Evolutionary conservation across 2,329 filamentous ascomycete genomes (phyloP), one percentile per base, ranked within the genome.

Genomic region (Clonostachys rosea): DNA sequence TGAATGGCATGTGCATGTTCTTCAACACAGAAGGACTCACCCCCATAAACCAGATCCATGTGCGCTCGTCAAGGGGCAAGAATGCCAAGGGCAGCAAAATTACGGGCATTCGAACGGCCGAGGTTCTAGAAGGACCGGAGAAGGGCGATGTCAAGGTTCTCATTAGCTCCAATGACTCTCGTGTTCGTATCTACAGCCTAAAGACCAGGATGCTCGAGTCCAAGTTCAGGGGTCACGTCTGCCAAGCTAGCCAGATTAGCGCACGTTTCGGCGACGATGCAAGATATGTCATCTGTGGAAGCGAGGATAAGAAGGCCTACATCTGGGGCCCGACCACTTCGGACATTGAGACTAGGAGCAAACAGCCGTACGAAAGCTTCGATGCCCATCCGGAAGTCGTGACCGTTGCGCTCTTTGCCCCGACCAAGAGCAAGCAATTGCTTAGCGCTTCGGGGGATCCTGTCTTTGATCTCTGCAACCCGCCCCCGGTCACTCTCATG

Each of bases 11-110:
- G 16, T 95, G 91, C 61, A 79, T 89, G 54, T 94, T 97, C 56
- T 96, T 92, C 65, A 89, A 96, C 48, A 99, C 94, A 0, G 91
- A 97, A 57, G 90, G 90, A 0, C 69, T 99, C 44, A 94, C 89
- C 59, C 81, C 86, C 46, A 81, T 89, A 54, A 87, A 86, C 2
- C 91, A 96, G 61, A 85, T 97, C 33, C 91, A 96, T 54, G 91
- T 96, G n/a, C 84, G 91, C 41, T 96, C 91, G 1, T 90, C 90
- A 0, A 80, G 91, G 49, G 92, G 94, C 4, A 91, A 91, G 61
- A 97, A 96, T 59, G 87, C 91, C 5, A 96, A 95, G 63, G 92
- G 92, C 6, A 96, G 91, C 70, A 99, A 99, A 63, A 96, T 99
- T 56, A 97, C 94, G 0, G 91, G 91, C 7, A 96, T 99, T 46